phyloP scores from a whole-genome alignment of 2,329 filamentous ascomycete genomes.

The Ophiostoma himal-ulmi region DNA sequence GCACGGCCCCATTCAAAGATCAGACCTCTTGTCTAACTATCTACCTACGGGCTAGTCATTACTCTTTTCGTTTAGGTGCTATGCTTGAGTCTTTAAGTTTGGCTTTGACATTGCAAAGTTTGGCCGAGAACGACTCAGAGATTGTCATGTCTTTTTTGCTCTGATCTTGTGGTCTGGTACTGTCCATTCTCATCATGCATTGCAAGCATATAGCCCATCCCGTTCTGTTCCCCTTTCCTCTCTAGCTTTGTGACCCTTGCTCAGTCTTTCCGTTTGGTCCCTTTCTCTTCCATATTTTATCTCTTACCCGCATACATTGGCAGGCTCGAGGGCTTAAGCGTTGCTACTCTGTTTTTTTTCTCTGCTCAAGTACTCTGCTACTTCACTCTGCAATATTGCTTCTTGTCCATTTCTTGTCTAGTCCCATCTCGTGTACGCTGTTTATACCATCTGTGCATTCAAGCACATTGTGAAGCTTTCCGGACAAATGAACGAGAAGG shows the following conservation, averaged over 20 bases:
- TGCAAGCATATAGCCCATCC: neutral
- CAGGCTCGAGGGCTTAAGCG: neutral
- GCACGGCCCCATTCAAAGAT: slow-evolving; percentile 1
- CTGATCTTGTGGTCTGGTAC: neutral
- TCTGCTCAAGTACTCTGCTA: neutral
- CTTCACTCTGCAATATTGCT: neutral
- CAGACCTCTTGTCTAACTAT: slow-evolving; percentile 11
- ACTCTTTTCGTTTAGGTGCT: neutral
- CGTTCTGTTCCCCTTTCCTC: neutral
- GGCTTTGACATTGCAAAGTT: neutral
- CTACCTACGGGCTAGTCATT: neutral
- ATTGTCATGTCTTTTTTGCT: neutral
- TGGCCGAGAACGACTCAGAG: neutral
- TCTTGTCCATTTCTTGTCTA: neutral
- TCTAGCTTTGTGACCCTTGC: neutral
- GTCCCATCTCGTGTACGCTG: neutral
- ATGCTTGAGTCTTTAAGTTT: neutral
- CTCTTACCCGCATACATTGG: slow-evolving; percentile 5
- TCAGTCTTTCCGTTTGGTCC: neutral
- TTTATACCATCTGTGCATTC: neutral
- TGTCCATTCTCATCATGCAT: neutral
- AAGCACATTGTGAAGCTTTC: neutral
- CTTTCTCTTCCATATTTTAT: slow-evolving; percentile 2
- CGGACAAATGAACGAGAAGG: neutral
- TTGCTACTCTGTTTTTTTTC: neutral